Evolutionary conservation across 148 eudicot species (phyloP).

Genomic region (Rheum nobile): DNA sequence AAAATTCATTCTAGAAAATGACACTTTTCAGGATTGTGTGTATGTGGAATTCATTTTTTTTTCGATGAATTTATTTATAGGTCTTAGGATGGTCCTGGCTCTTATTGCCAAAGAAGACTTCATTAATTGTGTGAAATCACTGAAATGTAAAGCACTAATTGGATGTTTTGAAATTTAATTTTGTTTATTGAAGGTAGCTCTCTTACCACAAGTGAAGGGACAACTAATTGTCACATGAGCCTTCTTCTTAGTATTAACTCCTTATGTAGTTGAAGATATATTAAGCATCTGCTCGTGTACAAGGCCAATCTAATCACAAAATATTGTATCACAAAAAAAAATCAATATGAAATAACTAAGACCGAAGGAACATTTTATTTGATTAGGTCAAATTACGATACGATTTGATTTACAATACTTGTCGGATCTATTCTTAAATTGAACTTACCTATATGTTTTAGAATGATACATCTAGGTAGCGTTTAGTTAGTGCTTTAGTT

Average conservation of each 20-base stretch:
- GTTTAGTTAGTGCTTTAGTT: too few species aligned
- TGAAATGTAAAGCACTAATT: not conserved
- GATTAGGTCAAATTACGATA: not conserved
- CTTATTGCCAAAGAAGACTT: not conserved
- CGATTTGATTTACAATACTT: not conserved
- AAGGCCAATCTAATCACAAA: not conserved
- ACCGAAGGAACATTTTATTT: not conserved
- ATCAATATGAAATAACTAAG: not conserved
- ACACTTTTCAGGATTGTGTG: not conserved
- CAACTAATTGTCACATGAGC: not conserved
- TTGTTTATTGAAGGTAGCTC: not conserved
- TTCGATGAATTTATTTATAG: not conserved
- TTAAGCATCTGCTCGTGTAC: not conserved
- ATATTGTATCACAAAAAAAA: not conserved
- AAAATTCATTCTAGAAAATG: not conserved
- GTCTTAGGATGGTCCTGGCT: not conserved
- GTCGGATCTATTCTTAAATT: too few species aligned
- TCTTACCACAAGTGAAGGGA: constrained; percentile 2
- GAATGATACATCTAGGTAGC: too few species aligned
- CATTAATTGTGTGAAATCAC: not conserved
- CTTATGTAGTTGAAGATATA: not conserved
- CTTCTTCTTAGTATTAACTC: not conserved
- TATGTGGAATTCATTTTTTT: not conserved
- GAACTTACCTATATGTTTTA: too few species aligned
- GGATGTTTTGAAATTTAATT: not conserved